Percentiles rank a stretch among this genome's conserved stretches.
phyloP scores from a whole-genome alignment of 2,329 filamentous ascomycete species.

The Epichloe elymi region DNA sequence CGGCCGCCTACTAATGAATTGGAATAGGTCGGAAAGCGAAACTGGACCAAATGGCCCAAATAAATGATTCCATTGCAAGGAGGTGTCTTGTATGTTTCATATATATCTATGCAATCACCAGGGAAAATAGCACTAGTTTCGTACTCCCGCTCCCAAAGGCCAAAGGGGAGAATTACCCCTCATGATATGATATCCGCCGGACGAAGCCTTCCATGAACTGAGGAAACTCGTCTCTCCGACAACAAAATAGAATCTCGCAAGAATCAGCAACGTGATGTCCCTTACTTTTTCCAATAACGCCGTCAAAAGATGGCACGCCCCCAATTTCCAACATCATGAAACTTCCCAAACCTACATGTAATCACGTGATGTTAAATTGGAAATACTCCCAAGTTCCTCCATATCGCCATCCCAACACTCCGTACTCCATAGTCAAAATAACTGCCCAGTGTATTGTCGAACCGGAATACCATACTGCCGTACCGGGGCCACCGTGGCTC shows the following conservation, averaged over 20 bases:
- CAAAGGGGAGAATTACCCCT: no score
- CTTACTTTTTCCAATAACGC: no score
- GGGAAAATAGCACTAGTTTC: not conserved
- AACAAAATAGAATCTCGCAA: no score
- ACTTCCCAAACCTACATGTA: not conserved
- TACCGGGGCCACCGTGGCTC: no score
- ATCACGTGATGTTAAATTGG: conserved; percentile 3
- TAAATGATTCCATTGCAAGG: conserved; percentile 17
- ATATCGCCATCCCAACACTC: not conserved
- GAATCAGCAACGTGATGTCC: no score
- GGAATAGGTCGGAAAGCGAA: conserved; percentile 36
- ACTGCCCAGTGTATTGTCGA: no score
- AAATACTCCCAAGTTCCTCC: not conserved
- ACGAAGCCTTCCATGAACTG: no score
- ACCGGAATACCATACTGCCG: not conserved
- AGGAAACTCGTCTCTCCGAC: no score
- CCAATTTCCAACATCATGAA: not conserved
- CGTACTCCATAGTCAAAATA: no score
- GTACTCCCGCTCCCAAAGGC: not conserved
- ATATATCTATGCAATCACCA: conserved; percentile 21
- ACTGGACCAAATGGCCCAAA: conserved; percentile 46
- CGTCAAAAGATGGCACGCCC: no score
- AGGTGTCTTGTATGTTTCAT: conserved; percentile 18
- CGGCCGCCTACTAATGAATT: conserved; percentile 18
- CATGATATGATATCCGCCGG: no score